phyloP scores from a whole-genome alignment of 2,329 filamentous ascomycete species.

The Aspergillus pseudoglaucus region DNA sequence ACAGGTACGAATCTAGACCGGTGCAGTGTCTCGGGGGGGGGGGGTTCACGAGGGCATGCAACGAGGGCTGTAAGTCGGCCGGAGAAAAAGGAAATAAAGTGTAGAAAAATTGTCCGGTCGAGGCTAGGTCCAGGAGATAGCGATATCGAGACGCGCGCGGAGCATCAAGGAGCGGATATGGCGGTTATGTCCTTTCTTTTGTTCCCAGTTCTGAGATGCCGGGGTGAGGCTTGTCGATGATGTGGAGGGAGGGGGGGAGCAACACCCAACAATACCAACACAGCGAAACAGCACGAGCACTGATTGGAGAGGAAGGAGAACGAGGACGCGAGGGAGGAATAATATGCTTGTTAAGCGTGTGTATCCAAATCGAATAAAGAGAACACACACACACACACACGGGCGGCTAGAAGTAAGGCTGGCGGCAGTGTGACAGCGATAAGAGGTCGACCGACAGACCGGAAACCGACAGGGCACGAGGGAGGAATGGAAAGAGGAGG shows the following conservation, averaged over 20 bases:
- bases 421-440: conserved; percentile 19
- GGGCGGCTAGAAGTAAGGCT: conserved; percentile 20
- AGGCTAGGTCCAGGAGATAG: neutral
- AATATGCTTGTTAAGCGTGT: neutral
- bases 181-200: conserved; percentile 11
- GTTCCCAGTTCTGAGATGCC: conserved; percentile 2
- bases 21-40: neutral
- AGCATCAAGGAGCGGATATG: conserved; percentile 3
- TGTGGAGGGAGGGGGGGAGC: conserved; percentile 4
- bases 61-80: neutral
- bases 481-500: conserved; percentile 9
- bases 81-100: neutral
- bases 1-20: neutral
- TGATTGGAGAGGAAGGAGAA: neutral
- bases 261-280: neutral
- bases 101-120: neutral
- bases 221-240: conserved; percentile 4
- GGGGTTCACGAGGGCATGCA: neutral
- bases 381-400: neutral
- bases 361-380: neutral
- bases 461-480: conserved; percentile 3
- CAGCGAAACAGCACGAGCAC: neutral
- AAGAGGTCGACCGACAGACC: conserved; percentile 15
- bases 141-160: conserved; percentile 10
- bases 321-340: conserved; percentile 1